Evolutionary conservation across 345 rosid species (phyloP), one percentile per base, ranked within the genome.

Genomic region (Sonneratia alba): DNA sequence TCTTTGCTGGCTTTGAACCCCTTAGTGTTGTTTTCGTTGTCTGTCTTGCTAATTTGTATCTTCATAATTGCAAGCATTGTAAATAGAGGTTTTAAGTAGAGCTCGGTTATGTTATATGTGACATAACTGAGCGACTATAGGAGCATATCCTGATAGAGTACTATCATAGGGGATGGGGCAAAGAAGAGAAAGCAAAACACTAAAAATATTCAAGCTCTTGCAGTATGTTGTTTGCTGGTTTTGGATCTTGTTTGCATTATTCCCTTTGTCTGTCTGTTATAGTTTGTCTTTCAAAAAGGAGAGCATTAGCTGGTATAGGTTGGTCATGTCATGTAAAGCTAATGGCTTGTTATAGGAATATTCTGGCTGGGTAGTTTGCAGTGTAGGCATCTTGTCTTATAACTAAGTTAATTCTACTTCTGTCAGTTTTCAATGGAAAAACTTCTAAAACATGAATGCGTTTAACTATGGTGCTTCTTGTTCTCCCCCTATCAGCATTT

Each of bases 171-270:
- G 14, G 81, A 67, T 62, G 70, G 62, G 53, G 38, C 77, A 13
- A 77, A 70, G 77, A 84, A 64, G 74, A 70, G 56, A 55, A 79
- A 42, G 69, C 77, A 65, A 76, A 79, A 70, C 71, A 73, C 42
- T 74, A 37, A 22, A 37, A 77, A 66, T 56, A 56, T 57, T 45
- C 67, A 8, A 71, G 72, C 67, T 51, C 48, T 66, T 12, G 74
- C 77, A 16, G 83, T 82, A 81, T 36, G 78, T 64, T 22, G 67
- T 67, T 36, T 65, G 21, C 70, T 40, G 42, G 47, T 14, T 27
- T 47, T 36, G 18, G n/a, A 53, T 42, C 55, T 67, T 67, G 37
- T 51, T 45, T 22, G 36, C 36, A 21, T 53, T 53, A 32, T 37
- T 22, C 59, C 42, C 43, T 45, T 65, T 37, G 56, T 8, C 70